Conservation (phyloP, 768 basidiomycete species). For the Russula sp. region DNA sequence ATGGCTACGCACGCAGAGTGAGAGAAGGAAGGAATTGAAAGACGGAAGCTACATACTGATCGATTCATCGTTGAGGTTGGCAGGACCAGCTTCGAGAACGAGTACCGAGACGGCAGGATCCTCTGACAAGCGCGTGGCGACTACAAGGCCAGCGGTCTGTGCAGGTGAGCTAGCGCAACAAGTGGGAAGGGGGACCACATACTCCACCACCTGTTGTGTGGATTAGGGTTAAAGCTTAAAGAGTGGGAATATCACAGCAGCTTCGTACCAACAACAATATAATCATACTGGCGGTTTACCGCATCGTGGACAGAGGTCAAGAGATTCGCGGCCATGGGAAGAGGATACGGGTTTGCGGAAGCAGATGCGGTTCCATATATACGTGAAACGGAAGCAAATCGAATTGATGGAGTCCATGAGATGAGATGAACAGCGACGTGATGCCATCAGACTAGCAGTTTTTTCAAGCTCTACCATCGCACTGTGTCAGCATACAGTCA, state of each 20-base stretch:
- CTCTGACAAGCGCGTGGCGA: slow-evolving; percentile 24
- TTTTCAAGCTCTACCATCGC: too few species aligned
- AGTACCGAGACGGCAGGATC: slow-evolving; percentile 23
- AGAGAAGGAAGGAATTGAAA: background rate
- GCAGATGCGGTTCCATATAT: background rate
- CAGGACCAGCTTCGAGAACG: slow-evolving; percentile 25
- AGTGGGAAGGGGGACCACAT: background rate
- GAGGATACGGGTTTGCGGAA: background rate
- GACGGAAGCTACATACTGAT: background rate
- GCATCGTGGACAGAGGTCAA: background rate
- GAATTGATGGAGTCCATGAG: too few species aligned
- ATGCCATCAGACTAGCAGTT: too few species aligned
- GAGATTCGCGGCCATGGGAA: background rate
- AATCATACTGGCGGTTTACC: slow-evolving; percentile 2
- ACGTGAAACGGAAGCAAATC: background rate
- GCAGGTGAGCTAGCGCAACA: background rate
- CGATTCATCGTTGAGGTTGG: slow-evolving; percentile 16
- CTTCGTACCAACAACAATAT: background rate
- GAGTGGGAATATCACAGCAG: too few species aligned
- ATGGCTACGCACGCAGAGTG: background rate
- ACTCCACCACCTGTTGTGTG: background rate
- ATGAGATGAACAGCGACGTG: too few species aligned
- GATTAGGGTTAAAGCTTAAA: too few species aligned
- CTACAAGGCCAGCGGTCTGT: slow-evolving; percentile 8
- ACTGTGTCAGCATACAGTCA: too few species aligned